Evolutionary conservation across 2,329 filamentous ascomycete species (phyloP).

Genomic region (Drechslera avenae): DNA sequence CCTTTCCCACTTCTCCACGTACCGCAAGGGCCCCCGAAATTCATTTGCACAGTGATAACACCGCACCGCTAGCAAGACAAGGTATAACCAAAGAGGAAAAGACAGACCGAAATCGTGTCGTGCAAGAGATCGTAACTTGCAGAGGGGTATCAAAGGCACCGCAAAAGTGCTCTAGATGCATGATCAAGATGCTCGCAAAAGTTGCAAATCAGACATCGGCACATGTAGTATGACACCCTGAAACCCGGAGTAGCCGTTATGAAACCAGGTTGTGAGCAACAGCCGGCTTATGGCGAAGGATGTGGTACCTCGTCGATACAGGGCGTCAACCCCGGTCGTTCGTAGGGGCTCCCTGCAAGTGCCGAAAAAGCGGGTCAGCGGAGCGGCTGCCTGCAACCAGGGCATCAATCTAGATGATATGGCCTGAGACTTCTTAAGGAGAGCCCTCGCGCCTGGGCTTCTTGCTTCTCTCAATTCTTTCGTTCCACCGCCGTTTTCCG

Average conservation of each 20-base stretch:
- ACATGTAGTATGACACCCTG: constrained; percentile 20
- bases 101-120: constrained; percentile 10
- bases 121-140: constrained; percentile 27
- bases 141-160: constrained; percentile 22
- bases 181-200: constrained; percentile 7
- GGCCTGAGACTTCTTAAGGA: constrained; percentile 41
- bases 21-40: constrained; percentile 5
- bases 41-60: neutral
- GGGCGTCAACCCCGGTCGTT: constrained; percentile 38
- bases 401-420: constrained; percentile 31
- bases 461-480: constrained; percentile 53
- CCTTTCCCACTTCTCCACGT: constrained; percentile 1
- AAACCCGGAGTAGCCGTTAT: constrained; percentile 30
- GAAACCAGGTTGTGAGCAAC: constrained; percentile 29
- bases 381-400: constrained; percentile 36
- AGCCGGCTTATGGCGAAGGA: constrained; percentile 25
- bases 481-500: constrained; percentile 71
- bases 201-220: constrained; percentile 7
- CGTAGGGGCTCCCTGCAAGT: constrained; percentile 43
- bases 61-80: constrained; percentile 2
- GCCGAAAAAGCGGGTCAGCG: constrained; percentile 38
- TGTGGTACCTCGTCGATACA: constrained; percentile 34
- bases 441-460: constrained; percentile 47
- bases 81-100: constrained; percentile 8
- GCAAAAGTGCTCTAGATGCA: constrained; percentile 1